Evolutionary conservation across 2,329 filamentous ascomycete species (phyloP), one percentile per base, ranked within the genome.

Genomic region (Leptographium galeiforme): DNA sequence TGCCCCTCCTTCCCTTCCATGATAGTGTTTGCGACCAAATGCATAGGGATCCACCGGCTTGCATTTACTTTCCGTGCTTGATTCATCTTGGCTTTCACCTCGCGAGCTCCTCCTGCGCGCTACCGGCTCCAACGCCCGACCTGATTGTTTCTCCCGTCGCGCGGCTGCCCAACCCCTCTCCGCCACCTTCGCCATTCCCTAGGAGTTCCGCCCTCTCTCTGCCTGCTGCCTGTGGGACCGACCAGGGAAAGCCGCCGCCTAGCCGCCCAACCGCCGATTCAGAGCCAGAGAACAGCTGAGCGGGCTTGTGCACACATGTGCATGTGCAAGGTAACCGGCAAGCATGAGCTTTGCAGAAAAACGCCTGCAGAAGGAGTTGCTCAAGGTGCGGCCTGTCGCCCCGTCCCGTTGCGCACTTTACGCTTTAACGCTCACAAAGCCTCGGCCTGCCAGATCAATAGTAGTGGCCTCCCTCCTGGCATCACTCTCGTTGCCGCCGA

Each of bases 401-500:
- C 43, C 2, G 12, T 41, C 34, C 33, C 14, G 25, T 33, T 34
- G 25, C 32, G 25, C 19, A 8, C n/a, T 25, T n/a, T 41, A 47
- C 44, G 34, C 39, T 12, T 25, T 13, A 40, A 25, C 25, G 5
- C 38, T 34, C 43, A 45, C 43, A 45, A 44, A 25, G 18, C 40
- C 25, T 32, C n/a, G 14, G 14, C 12, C 7, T 19, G 19, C 30
- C 57, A 82, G 78, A 78, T 82, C 58, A 69, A 72, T 50, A 75
- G 71, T 57, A 54, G 39, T 12, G 74, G 72, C 56, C 64, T 83
- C 41, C 81, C 82, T 43, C 80, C 81, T 18, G 81, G 82, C 52
- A 95, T 98, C 67, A 75, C 79, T 49, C 80, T 97, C 49, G 82
- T 94, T 56, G 80, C 83, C 48, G 83, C 88, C 54, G 87, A 94